Evolutionary conservation across 139 green algal species (phyloP).

Genomic region (Pedinophyceae sp.): DNA sequence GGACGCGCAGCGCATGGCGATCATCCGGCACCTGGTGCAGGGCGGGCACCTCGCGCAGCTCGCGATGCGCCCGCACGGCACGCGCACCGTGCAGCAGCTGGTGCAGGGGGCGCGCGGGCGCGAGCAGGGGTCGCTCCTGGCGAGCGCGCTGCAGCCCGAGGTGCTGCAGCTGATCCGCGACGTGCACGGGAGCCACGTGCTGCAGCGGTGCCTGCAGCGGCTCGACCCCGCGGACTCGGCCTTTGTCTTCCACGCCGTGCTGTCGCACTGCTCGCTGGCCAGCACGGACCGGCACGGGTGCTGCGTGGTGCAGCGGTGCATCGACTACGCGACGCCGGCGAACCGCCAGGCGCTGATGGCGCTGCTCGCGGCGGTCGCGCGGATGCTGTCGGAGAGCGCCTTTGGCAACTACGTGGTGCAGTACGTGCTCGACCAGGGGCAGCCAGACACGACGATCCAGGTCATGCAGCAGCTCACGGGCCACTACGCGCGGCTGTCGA

Average conservation of each 20-base stretch:
- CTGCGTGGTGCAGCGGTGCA: conserved; percentile 97
- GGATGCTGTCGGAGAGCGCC: no score
- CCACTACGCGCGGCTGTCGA: no score
- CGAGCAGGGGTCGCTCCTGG: conserved; percentile 61
- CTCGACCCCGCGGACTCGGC: conserved; percentile 51
- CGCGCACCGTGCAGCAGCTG: conserved; percentile 92
- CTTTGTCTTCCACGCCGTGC: conserved; percentile 89
- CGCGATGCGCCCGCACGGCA: conserved; percentile 74
- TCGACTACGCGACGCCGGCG: conserved; percentile 76
- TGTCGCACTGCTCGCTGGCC: conserved; percentile 71
- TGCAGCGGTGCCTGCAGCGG: conserved; percentile 89
- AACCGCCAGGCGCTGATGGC: conserved; percentile 65
- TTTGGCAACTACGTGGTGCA: conserved; percentile 99
- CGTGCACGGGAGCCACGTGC: conserved; percentile 97
- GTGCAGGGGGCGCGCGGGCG: conserved; percentile 46
- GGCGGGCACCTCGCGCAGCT: no score
- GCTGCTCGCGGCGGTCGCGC: conserved; percentile 61
- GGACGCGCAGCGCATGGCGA: no score
- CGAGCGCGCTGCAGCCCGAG: conserved; percentile 54
- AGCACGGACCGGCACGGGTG: conserved; percentile 94
- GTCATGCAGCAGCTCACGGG: no score
- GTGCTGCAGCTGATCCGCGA: conserved; percentile 94
- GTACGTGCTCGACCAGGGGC: conserved; percentile 93
- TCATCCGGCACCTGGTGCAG: no score
- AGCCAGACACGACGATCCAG: no score